A percentile compares a stretch with the other conserved stretches of the same genome.
phyloP scores from a whole-genome alignment of 1,139 yeast species.

The Nakaseomyces nivariensis region DNA sequence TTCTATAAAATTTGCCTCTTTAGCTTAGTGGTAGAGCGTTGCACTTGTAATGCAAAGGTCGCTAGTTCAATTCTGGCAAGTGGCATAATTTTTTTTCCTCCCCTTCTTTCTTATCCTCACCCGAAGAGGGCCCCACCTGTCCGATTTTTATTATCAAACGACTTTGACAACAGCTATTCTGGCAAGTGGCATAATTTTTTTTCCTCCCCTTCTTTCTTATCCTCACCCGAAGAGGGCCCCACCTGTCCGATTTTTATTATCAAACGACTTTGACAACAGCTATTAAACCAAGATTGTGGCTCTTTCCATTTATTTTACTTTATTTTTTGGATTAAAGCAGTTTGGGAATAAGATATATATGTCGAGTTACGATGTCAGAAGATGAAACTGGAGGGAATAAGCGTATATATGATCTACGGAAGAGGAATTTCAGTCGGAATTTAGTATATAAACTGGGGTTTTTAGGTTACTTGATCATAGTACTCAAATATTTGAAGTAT shows the following conservation, averaged over 20 bases:
- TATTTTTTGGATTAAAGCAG: neutral
- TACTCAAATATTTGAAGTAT: conserved; percentile 23
- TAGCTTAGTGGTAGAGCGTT: conserved; percentile 94
- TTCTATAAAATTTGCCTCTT: conserved; percentile 40
- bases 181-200: conserved; percentile 57
- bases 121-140: neutral
- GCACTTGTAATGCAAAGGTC: conserved; percentile 95
- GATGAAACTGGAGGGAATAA: conserved; percentile 6
- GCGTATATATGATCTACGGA: conserved; percentile 17
- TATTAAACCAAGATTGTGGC: conserved; percentile 57
- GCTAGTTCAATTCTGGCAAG: conserved; percentile 92
- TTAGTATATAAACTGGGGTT: conserved; percentile 15
- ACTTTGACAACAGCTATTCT: too few relatives aligned
- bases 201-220: neutral
- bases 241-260: neutral
- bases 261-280: too few relatives aligned
- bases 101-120: neutral
- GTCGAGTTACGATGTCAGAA: neutral
- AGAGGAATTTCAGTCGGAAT: conserved; percentile 19
- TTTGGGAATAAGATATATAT: neutral
- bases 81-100: conserved; percentile 37
- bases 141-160: neutral
- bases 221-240: neutral
- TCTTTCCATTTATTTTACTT: too few relatives aligned
- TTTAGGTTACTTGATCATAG: conserved; percentile 20